Evolutionary conservation across 805 yeast species (phyloP).

Genomic region (Candida awuae): DNA sequence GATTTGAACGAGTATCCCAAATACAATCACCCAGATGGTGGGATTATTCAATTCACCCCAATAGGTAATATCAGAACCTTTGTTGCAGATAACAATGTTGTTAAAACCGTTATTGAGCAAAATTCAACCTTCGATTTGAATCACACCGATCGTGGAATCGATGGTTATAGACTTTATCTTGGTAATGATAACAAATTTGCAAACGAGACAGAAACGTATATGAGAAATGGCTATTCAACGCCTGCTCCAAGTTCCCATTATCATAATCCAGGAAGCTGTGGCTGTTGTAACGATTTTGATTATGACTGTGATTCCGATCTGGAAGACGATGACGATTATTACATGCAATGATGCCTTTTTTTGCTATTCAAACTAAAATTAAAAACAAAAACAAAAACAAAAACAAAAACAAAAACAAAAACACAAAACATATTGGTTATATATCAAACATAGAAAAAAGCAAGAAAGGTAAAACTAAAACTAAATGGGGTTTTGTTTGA

Average conservation of each 20-base stretch:
- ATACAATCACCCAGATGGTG: conserved; percentile 56
- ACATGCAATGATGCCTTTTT: conserved; percentile 7
- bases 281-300: conserved; percentile 11
- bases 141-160: conserved; percentile 28
- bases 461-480: too few species aligned
- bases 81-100: conserved; percentile 35
- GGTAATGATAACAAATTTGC: conserved; percentile 19
- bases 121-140: conserved; percentile 28
- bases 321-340: conserved; percentile 19
- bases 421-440: too few species aligned
- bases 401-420: too few species aligned
- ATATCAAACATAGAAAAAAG: too few species aligned
- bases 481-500: too few species aligned
- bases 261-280: conserved; percentile 8
- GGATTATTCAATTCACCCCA: conserved; percentile 52
- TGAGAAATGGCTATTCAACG: conserved; percentile 28
- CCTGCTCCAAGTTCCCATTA: conserved; percentile 10
- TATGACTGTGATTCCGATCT: conserved; percentile 24
- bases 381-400: too few species aligned
- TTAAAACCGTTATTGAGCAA: conserved; percentile 43
- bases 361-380: too few species aligned
- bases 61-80: conserved; percentile 49
- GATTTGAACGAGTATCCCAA: conserved; percentile 43
- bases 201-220: conserved; percentile 28
- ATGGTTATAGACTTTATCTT: conserved; percentile 29